Percentiles rank a stretch among this genome's conserved stretches.
phyloP scores from a whole-genome alignment of 495 filamentous ascomycete genomes.

The Collariella sp. region DNA sequence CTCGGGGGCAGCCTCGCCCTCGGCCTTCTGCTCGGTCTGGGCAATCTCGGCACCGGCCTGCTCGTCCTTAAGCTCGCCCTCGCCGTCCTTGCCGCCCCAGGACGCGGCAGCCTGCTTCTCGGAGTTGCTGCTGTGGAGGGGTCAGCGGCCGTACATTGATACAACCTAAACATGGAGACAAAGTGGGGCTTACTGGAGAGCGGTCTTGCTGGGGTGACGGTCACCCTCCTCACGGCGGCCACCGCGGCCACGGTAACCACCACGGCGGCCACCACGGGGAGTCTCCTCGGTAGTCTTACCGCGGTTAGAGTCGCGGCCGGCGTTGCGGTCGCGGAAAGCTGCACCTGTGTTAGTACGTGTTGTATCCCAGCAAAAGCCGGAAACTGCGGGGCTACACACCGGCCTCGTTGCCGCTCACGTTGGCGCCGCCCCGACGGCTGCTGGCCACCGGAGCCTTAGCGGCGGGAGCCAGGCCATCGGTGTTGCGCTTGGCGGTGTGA shows the following conservation, averaged over 20 bases:
- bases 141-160: conserved; percentile 10
- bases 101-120: conserved; percentile 87
- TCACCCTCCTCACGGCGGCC: conserved; percentile 56
- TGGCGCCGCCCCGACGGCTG: conserved; percentile 47
- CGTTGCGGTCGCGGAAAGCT: conserved; percentile 90
- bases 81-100: conserved; percentile 78
- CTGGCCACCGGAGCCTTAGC: conserved; percentile 34
- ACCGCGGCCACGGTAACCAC: conserved; percentile 46
- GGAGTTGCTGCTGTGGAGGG: conserved; percentile 53
- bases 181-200: conserved; percentile 50
- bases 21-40: conserved; percentile 59
- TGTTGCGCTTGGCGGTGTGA: conserved; percentile 83
- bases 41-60: conserved; percentile 79
- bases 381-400: conserved; percentile 44
- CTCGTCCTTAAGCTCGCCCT: conserved; percentile 79
- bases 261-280: conserved; percentile 43
- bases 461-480: conserved; percentile 61
- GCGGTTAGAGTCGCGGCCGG: conserved; percentile 74
- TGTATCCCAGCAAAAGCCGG: not conserved
- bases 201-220: conserved; percentile 69
- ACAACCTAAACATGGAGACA: conserved; percentile 4
- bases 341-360: conserved; percentile 9
- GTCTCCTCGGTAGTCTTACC: conserved; percentile 69
- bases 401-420: conserved; percentile 64
- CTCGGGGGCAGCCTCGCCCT: conserved; percentile 39